phyloP scores from a whole-genome alignment of 1,284 basidiomycete genomes.

The Apiotrichum akiyoshidainum region DNA sequence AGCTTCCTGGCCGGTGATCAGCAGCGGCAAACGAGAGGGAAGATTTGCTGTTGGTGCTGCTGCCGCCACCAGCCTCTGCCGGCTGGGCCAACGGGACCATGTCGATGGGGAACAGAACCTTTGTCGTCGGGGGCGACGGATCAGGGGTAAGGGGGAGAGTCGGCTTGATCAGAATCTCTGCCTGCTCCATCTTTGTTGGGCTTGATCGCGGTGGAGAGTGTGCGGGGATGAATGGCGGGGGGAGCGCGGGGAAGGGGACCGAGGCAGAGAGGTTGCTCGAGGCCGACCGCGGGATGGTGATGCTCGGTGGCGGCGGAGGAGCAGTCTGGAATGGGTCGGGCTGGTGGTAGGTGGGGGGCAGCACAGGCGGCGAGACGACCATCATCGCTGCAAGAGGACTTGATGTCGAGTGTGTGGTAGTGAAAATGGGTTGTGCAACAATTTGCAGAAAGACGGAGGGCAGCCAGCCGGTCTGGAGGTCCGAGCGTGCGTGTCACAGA shows the following conservation, averaged over 20 bases:
- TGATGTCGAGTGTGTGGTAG: neutral
- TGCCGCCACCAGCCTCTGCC: constrained; percentile 18
- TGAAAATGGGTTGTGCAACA: too few species aligned
- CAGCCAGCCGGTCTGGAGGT: neutral
- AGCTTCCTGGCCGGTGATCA: neutral
- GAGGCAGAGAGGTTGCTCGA: neutral
- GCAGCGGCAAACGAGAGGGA: neutral
- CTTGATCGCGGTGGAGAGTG: neutral
- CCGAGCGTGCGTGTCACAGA: constrained; percentile 4
- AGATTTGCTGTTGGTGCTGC: constrained; percentile 4
- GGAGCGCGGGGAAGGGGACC: constrained; percentile 8
- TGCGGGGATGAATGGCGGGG: constrained; percentile 5
- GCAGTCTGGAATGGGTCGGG: constrained; percentile 3
- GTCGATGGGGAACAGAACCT: constrained; percentile 26
- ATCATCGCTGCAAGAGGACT: constrained; percentile 15
- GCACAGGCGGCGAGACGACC: constrained; percentile 19
- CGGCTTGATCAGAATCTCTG: constrained; percentile 21
- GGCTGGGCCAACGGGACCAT: constrained; percentile 36
- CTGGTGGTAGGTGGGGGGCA: constrained; percentile 18
- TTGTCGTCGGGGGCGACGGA: constrained; percentile 28
- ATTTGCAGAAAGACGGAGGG: neutral
- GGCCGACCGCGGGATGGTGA: constrained; percentile 5
- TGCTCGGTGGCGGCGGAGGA: neutral
- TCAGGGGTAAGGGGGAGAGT: constrained; percentile 34
- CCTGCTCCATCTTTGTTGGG: constrained; percentile 1